Evolutionary conservation across 108 stramenopile genomes (phyloP).

Genomic region (Nitzschia inconspicua): DNA sequence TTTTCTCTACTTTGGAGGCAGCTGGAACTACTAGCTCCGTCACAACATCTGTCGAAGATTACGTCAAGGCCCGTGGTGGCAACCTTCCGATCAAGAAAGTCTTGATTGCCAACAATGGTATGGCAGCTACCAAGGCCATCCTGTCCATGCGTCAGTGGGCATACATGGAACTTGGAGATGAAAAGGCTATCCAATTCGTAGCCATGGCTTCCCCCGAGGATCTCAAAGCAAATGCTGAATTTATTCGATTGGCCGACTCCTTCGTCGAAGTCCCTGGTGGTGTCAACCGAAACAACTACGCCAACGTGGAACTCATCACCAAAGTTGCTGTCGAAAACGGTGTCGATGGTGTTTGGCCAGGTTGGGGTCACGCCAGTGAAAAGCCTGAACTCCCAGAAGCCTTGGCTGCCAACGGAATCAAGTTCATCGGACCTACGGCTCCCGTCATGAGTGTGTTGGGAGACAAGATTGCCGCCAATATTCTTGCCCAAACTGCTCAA

Average conservation of each 20-base stretch:
- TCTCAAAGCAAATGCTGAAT: conserved; percentile 97
- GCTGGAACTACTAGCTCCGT: conserved; percentile 10
- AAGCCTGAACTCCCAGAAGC: conserved; percentile 86
- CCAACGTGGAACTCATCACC: conserved; percentile 89
- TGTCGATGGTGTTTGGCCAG: conserved; percentile 95
- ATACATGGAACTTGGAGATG: conserved; percentile 97
- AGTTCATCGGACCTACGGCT: conserved; percentile 92
- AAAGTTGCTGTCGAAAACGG: conserved; percentile 79
- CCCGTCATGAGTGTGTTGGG: conserved; percentile 94
- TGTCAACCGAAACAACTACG: conserved; percentile 91
- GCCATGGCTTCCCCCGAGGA: conserved; percentile 99
- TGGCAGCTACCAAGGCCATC: conserved; percentile 98
- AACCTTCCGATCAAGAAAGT: conserved; percentile 83
- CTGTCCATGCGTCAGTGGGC: conserved; percentile 98
- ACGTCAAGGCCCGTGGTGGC: conserved; percentile 87
- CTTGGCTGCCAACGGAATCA: conserved; percentile 71
- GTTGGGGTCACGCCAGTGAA: conserved; percentile 95
- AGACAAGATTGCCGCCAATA: conserved; percentile 95
- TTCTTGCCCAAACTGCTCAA: conserved; percentile 92
- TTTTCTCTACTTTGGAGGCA: conserved; percentile 20
- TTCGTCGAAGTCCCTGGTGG: conserved; percentile 93
- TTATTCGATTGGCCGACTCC: conserved; percentile 92
- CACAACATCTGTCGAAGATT: conserved; percentile 69
- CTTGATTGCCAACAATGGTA: conserved; percentile 97
- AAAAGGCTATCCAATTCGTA: conserved; percentile 92